These are phyloP conservation scores for Hyphopichia fennica DNA, from an alignment of 1,139 yeast genomes.

Conservation along the genomic window DNA sequence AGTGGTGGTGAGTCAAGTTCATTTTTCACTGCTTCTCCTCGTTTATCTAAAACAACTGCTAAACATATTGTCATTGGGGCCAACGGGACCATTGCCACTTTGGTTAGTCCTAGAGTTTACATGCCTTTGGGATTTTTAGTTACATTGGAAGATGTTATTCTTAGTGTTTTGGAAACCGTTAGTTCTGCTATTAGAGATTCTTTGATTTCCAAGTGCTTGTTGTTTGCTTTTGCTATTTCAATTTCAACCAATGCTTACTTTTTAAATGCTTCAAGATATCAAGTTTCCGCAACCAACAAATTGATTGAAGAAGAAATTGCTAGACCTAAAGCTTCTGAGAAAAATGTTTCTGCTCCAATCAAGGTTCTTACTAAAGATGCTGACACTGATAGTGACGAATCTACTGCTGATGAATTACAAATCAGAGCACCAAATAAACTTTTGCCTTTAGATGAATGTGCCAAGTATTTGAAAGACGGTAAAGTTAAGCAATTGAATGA, in stretches of 20 bases:
- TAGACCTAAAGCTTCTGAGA: constrained; percentile 20
- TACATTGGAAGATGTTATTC: constrained; percentile 63
- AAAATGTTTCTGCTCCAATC: neutral
- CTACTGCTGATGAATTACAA: constrained; percentile 17
- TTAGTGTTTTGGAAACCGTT: constrained; percentile 53
- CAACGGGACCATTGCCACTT: constrained; percentile 61
- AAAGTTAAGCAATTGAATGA: constrained; percentile 63
- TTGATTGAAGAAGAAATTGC: constrained; percentile 43
- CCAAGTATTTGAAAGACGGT: constrained; percentile 67
- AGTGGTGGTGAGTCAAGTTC: constrained; percentile 15
- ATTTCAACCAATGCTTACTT: constrained; percentile 81
- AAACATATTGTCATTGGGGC: constrained; percentile 43
- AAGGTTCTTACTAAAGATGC: constrained; percentile 1
- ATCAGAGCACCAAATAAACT: constrained; percentile 22
- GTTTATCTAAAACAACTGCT: constrained; percentile 40
- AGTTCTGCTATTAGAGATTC: constrained; percentile 81
- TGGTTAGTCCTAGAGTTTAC: constrained; percentile 67
- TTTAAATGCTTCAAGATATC: constrained; percentile 71
- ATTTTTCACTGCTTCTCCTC: constrained; percentile 34
- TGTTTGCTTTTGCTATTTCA: constrained; percentile 73
- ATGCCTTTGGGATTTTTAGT: constrained; percentile 66
- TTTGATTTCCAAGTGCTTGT: constrained; percentile 72
- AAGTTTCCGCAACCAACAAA: constrained; percentile 43
- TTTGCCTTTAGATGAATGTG: constrained; percentile 61
- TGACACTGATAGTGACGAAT: constrained; percentile 9